Evolutionary conservation across 2,329 filamentous ascomycete species (phyloP).

Genomic region (Dryadomyces quercus-mongolicae): DNA sequence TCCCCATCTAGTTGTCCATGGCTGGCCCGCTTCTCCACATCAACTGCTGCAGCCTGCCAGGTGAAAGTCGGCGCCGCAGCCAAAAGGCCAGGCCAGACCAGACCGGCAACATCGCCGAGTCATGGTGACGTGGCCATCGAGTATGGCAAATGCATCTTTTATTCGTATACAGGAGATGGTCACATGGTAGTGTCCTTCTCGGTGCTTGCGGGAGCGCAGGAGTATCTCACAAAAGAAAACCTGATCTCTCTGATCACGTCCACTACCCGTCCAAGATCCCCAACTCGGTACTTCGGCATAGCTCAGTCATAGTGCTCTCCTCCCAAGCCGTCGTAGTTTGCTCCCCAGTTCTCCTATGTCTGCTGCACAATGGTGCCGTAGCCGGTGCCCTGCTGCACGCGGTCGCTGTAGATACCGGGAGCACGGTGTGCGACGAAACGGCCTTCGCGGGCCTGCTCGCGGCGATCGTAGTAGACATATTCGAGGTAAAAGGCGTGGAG

Average conservation of each 20-base stretch:
- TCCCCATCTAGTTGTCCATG: background rate
- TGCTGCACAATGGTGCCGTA: slow-evolving; percentile 12
- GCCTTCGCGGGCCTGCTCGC: slow-evolving; percentile 49
- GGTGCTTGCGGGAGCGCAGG: no score
- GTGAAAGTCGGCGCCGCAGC: no score
- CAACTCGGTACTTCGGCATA: background rate
- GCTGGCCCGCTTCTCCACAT: background rate
- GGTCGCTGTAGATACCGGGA: slow-evolving; percentile 59
- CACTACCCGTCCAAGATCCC: background rate
- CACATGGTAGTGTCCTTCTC: no score
- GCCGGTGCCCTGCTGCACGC: slow-evolving; percentile 60
- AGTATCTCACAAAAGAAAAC: no score
- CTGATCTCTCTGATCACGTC: no score
- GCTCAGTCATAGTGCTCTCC: background rate
- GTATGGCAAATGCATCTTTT: background rate
- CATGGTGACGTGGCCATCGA: background rate
- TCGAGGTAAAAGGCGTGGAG: slow-evolving; percentile 73
- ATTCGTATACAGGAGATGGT: no score
- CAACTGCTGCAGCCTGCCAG: no score
- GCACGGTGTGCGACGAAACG: slow-evolving; percentile 40
- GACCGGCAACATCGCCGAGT: background rate
- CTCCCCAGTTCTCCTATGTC: slow-evolving; percentile 3
- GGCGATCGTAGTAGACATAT: slow-evolving; percentile 71
- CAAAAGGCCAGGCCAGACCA: no score
- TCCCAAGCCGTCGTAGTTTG: background rate